Conservation (phyloP, 2,329 filamentous ascomycete genomes). For the Aspergillus oerlinghausenensis region DNA sequence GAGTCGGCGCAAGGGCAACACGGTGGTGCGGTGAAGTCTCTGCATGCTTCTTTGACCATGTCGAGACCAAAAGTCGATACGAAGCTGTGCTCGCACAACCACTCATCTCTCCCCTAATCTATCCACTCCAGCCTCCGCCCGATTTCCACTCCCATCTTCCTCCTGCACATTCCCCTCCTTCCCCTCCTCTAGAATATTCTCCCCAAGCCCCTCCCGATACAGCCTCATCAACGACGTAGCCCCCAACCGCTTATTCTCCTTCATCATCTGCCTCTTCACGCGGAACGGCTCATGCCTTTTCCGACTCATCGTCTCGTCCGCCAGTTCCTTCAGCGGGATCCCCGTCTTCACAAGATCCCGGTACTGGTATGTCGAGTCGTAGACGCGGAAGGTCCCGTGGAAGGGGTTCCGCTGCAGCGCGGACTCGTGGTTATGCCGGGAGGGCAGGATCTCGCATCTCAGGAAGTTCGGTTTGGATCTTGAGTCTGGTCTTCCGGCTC, state of each 20-base stretch:
- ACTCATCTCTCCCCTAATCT: neutral
- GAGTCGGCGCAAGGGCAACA: neutral
- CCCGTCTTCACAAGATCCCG: conserved; percentile 25
- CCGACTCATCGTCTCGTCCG: conserved; percentile 27
- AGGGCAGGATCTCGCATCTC: conserved; percentile 23
- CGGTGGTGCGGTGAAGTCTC: neutral
- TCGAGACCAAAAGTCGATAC: neutral
- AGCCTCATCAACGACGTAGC: conserved; percentile 22
- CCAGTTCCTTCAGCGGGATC: conserved; percentile 26
- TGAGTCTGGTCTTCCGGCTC: neutral
- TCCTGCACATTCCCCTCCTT: neutral
- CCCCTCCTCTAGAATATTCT: neutral
- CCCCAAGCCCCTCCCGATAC: conserved; percentile 19
- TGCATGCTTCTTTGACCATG: neutral
- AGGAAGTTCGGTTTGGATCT: conserved; percentile 6
- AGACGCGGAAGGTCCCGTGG: conserved; percentile 22
- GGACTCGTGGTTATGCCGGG: conserved; percentile 26
- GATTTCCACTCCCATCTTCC: neutral
- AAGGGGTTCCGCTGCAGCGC: conserved; percentile 31
- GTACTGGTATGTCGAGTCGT: conserved; percentile 19
- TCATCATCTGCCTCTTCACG: conserved; percentile 16
- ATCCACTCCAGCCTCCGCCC: neutral
- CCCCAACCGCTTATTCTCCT: conserved; percentile 20
- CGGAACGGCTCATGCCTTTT: conserved; percentile 18
- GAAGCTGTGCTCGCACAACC: neutral